Conservation (phyloP, 331 rosid genomes). For the Pyracantha coccinea region DNA sequence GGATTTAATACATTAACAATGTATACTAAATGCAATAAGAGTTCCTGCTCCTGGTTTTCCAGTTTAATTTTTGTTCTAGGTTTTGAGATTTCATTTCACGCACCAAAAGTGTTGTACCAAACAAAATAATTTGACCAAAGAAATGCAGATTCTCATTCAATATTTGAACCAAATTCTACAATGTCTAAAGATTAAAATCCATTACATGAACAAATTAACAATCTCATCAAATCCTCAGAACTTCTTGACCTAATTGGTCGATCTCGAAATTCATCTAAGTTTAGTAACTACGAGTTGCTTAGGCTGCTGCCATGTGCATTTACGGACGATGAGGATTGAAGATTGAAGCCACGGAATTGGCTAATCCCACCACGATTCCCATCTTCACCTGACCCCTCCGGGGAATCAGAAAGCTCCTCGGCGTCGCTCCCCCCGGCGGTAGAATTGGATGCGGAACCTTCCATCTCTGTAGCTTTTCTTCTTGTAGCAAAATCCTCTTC, state of each 20-base stretch:
- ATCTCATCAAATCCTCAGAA: not conserved
- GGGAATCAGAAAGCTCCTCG: slow-evolving; percentile 26
- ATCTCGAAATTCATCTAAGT: not conserved
- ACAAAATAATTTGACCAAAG: not conserved
- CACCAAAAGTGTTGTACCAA: not conserved
- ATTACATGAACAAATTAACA: not conserved
- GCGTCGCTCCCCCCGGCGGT: not conserved
- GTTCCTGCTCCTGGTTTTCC: not conserved
- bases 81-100: not conserved
- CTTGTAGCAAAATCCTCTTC: not conserved
- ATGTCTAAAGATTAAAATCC: not conserved
- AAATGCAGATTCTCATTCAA: not conserved
- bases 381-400: slow-evolving; percentile 43
- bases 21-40: not conserved
- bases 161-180: not conserved
- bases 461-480: not conserved
- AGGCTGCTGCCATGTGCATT: not conserved
- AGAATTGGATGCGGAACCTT: not conserved
- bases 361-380: slow-evolving; percentile 39
- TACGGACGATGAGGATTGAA: slow-evolving; percentile 12
- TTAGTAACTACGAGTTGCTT: not conserved
- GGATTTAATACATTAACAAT: not conserved
- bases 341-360: slow-evolving; percentile 34
- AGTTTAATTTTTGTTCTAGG: not conserved
- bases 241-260: not conserved